Conservation (phyloP, 2,329 filamentous ascomycete species). For the Curvularia sp. region DNA sequence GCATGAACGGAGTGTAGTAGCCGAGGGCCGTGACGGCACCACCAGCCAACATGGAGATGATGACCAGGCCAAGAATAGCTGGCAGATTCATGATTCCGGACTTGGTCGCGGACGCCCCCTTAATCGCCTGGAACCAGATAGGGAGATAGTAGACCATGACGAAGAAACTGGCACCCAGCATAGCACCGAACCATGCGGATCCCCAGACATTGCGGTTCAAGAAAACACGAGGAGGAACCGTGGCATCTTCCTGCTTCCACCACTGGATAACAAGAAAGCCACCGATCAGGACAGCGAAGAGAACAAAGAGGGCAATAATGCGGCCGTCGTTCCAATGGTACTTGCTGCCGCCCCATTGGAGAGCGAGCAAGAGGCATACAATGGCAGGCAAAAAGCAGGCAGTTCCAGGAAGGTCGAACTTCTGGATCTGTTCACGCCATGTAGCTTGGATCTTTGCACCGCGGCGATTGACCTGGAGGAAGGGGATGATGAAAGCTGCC, state of each 20-base stretch:
- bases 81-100: constrained; percentile 59
- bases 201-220: constrained; percentile 55
- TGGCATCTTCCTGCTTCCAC: constrained; percentile 55
- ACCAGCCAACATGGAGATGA: constrained; percentile 53
- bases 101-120: constrained; percentile 54
- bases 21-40: constrained; percentile 51
- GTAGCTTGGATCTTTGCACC: constrained; percentile 44
- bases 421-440: constrained; percentile 50
- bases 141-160: constrained; percentile 55
- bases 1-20: constrained; percentile 60
- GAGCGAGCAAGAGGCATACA: constrained; percentile 57
- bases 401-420: constrained; percentile 58
- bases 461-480: constrained; percentile 46
- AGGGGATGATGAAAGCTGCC: constrained; percentile 50
- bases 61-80: constrained; percentile 55
- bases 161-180: constrained; percentile 55
- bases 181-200: constrained; percentile 50
- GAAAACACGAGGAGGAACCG: constrained; percentile 56
- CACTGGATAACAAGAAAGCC: constrained; percentile 54
- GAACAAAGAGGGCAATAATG: constrained; percentile 57
- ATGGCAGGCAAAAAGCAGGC: constrained; percentile 55
- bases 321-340: constrained; percentile 55
- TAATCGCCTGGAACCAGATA: constrained; percentile 60
- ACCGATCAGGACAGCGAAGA: constrained; percentile 53
- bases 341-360: constrained; percentile 59